Percentiles rank a stretch among this genome's conserved stretches.
These are phyloP conservation scores for Yamadazyma laniorum DNA, from an alignment of 805 yeast genomes.

Conservation along the genomic window DNA sequence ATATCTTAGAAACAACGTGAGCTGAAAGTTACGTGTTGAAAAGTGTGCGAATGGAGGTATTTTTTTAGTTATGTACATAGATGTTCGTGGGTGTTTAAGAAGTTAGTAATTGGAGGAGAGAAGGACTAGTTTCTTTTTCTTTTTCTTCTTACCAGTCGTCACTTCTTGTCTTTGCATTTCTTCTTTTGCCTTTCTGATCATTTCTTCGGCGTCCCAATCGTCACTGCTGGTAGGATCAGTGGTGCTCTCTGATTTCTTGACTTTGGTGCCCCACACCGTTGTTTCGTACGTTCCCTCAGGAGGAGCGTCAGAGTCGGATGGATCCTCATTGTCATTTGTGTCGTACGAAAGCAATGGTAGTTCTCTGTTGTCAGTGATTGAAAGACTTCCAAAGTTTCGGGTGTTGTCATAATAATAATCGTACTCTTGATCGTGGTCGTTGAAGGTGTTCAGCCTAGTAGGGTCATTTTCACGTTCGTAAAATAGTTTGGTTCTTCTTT, in stretches of 20 bases:
- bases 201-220: slow-evolving; percentile 49
- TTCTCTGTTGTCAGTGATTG: slow-evolving; percentile 39
- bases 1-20: neutral
- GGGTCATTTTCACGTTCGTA: slow-evolving; percentile 53
- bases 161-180: slow-evolving; percentile 36
- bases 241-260: slow-evolving; percentile 38
- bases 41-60: neutral
- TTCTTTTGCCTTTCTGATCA: slow-evolving; percentile 52
- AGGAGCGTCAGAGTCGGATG: slow-evolving; percentile 2
- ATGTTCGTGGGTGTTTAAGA: no score
- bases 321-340: slow-evolving; percentile 8
- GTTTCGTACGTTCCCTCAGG: slow-evolving; percentile 29
- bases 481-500: slow-evolving; percentile 56
- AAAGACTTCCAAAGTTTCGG: slow-evolving; percentile 30
- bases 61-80: slow-evolving; percentile 2
- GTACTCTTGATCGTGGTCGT: slow-evolving; percentile 20
- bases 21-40: neutral
- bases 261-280: slow-evolving; percentile 78
- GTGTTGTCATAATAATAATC: slow-evolving; percentile 14
- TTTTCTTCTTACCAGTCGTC: slow-evolving; percentile 35
- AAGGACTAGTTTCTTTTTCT: slow-evolving; percentile 46
- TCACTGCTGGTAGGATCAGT: slow-evolving; percentile 30
- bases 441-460: neutral
- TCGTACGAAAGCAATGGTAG: slow-evolving; percentile 28
- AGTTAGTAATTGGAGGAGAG: slow-evolving; percentile 19